Percentiles rank a stretch among this genome's conserved stretches.
Evolutionary conservation across 495 filamentous ascomycete species (phyloP).

Genomic region (Platismatia glauca): DNA sequence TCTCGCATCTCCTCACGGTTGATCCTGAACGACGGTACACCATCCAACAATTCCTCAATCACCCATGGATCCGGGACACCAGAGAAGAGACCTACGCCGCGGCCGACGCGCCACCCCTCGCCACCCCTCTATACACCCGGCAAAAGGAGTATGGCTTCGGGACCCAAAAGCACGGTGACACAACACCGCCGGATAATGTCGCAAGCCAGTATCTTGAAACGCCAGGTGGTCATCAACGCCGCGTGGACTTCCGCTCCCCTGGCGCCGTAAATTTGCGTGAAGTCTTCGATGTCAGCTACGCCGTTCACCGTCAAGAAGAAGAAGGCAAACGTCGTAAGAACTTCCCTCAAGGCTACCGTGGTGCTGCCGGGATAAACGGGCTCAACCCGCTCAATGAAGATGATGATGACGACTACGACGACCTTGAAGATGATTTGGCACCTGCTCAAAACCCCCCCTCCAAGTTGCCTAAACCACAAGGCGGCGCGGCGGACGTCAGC

Average conservation of each 20-base stretch:
- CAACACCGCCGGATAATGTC: slow-evolving; percentile 38
- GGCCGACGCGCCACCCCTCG: slow-evolving; percentile 65
- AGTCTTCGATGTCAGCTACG: slow-evolving; percentile 94
- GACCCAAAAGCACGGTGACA: slow-evolving; percentile 23
- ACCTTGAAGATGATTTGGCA: slow-evolving; percentile 36
- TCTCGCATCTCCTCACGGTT: slow-evolving; percentile 86
- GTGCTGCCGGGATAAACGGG: slow-evolving; percentile 40
- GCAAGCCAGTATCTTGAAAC: slow-evolving; percentile 48
- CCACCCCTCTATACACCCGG: slow-evolving; percentile 52
- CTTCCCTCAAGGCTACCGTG: slow-evolving; percentile 61
- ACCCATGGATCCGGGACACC: slow-evolving; percentile 80
- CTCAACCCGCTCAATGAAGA: slow-evolving; percentile 63
- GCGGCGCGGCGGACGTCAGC: slow-evolving; percentile 52
- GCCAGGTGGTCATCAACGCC: slow-evolving; percentile 47
- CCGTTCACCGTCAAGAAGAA: slow-evolving; percentile 93
- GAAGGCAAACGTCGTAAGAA: slow-evolving; percentile 84
- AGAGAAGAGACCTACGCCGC: slow-evolving; percentile 71
- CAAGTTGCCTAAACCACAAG: slow-evolving; percentile 60
- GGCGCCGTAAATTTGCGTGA: slow-evolving; percentile 92
- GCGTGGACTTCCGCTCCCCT: slow-evolving; percentile 91
- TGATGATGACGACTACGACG: slow-evolving; percentile 49
- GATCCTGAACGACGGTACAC: slow-evolving; percentile 86
- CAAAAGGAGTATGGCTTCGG: slow-evolving; percentile 38
- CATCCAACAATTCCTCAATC: slow-evolving; percentile 77
- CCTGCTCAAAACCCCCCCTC: slow-evolving; percentile 42